These are phyloP conservation scores for Plantago elongata DNA, from an alignment of 257 asterid genomes.

Conservation along the genomic window DNA sequence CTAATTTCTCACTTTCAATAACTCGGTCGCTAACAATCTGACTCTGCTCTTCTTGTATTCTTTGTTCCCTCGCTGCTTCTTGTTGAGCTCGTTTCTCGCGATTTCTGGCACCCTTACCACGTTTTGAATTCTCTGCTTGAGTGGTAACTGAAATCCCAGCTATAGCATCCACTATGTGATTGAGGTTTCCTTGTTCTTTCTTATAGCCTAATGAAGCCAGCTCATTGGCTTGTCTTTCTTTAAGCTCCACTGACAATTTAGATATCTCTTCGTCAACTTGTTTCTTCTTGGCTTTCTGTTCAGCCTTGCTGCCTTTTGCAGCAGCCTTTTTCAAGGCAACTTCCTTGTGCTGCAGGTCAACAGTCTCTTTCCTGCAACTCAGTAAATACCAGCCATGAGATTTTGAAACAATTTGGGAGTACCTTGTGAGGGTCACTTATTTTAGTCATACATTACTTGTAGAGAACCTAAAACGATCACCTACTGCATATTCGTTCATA, in stretches of 20 bases:
- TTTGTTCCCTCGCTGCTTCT: conserved; percentile 93
- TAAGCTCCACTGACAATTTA: conserved; percentile 54
- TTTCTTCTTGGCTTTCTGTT: conserved; percentile 95
- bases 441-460: neutral
- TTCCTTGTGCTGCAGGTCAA: conserved; percentile 79
- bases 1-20: conserved; percentile 61
- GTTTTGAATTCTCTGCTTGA: conserved; percentile 57
- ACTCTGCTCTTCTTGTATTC: conserved; percentile 86
- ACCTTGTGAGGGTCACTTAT: neutral
- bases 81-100: conserved; percentile 85
- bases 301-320: conserved; percentile 97
- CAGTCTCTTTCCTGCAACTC: conserved; percentile 73
- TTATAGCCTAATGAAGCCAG: conserved; percentile 70
- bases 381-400: neutral
- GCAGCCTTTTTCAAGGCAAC: conserved; percentile 76
- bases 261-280: conserved; percentile 91
- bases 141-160: conserved; percentile 74
- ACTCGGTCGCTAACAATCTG: conserved; percentile 58
- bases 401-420: neutral
- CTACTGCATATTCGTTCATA: too few relatives aligned
- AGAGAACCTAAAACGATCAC: neutral
- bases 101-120: conserved; percentile 68
- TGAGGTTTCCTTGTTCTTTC: conserved; percentile 53
- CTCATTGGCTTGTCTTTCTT: conserved; percentile 68
- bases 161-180: conserved; percentile 73